Evolutionary conservation across 495 filamentous ascomycete genomes (phyloP).

Genomic region (Aspergillus conjunctus): DNA sequence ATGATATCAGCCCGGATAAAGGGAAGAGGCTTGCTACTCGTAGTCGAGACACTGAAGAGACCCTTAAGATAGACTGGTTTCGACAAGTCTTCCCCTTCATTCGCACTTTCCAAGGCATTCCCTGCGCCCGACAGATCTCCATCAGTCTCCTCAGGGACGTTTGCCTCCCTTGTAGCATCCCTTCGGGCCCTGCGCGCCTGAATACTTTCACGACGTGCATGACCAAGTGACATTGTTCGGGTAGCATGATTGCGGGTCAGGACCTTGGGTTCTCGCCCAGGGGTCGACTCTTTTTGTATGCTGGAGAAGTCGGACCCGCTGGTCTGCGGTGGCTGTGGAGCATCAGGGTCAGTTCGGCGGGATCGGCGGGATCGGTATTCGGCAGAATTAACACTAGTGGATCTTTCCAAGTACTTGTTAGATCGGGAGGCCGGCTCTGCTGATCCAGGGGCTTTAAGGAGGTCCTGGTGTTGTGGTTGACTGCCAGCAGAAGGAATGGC

Average conservation of each 20-base stretch:
- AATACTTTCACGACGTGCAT: constrained; percentile 86
- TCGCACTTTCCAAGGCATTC: constrained; percentile 55
- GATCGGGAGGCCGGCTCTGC: constrained; percentile 58
- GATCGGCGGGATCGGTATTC: constrained; percentile 69
- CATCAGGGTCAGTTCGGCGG: constrained; percentile 59
- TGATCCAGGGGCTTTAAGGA: constrained; percentile 69
- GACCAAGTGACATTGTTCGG: constrained; percentile 87
- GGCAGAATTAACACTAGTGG: constrained; percentile 83
- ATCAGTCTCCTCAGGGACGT: constrained; percentile 83
- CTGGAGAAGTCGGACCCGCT: constrained; percentile 76
- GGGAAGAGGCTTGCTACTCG: constrained; percentile 83
- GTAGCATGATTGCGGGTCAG: constrained; percentile 51
- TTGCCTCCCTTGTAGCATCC: constrained; percentile 65
- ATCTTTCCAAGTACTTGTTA: constrained; percentile 70
- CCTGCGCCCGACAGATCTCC: constrained; percentile 49
- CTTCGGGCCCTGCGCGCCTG: constrained; percentile 75
- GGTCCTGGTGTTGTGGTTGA: constrained; percentile 70
- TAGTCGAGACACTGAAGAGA: constrained; percentile 96
- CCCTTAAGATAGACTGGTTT: constrained; percentile 98
- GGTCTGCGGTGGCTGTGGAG: constrained; percentile 63
- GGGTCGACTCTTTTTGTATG: constrained; percentile 45
- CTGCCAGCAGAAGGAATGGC: constrained; percentile 64
- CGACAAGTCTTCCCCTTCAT: constrained; percentile 58
- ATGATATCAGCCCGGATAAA: constrained; percentile 91
- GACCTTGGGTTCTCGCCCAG: constrained; percentile 26